Base-by-base conservation (phyloP, 768 basidiomycete species). In the Pholiota microspora region DNA sequence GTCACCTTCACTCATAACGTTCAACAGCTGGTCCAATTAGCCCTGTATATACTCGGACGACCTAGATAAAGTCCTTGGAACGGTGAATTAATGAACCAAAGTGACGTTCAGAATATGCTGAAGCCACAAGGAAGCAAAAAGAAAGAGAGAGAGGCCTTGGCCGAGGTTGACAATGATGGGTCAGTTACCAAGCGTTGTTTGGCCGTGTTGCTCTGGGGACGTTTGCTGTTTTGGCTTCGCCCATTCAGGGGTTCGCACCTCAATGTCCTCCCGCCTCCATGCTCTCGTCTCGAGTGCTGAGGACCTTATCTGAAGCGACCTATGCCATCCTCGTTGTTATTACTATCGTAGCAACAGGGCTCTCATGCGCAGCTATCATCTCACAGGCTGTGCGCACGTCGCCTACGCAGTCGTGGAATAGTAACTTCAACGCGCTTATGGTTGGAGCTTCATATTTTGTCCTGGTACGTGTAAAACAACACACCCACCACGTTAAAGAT, bases 311-410 rank as follows among this genome's bases (percentile, higher is more conserved):
- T 18, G 75, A 78, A 56, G 60, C 76, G 40, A 75, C 76, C 57
- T 87, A 89, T 74, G 72, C 67, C 25, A 59, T 82, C 36, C 70
- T 86, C 24, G 68, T 83, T 7, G 65, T 85, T 32, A 54, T 78
- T 36, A 76, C 78, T 4, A 70, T 77, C 21, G 78, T 81, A 38
- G 79, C 84, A 42, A 71, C 80, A 32, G 81, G 82, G 27, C 73
- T 89, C 16, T 89, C 88, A 4, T 85, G 83, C 60, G 70, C 80
- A 1, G 79, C 83, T 0, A 72, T 91, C 50, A 77, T 91, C 48
- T 82, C 84, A 0, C 89, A 92, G 65, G 88, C 89, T 0, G 83
- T 88, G 16, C 77, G 88, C 48, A 88, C 82, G 0, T 76, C 86
- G 2, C 79, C 79, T 1, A 71, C 66, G 40, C 71, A 69, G 56